These are phyloP conservation scores for Apophysomyces ossiformis DNA, from an alignment of 371 early-diverging fungal genomes.

Conservation along the genomic window DNA sequence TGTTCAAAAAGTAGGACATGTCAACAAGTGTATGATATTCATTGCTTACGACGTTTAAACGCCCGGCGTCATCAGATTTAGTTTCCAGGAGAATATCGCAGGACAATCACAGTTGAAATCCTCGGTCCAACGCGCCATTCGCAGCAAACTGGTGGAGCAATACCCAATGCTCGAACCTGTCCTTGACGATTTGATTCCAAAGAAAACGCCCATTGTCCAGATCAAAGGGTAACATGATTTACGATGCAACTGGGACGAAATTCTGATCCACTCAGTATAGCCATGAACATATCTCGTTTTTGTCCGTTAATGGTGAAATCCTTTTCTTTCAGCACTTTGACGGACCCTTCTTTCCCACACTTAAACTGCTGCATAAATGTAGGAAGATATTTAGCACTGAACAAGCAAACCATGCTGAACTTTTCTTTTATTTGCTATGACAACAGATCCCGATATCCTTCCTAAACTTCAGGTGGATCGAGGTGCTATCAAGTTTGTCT, in stretches of 20 bases:
- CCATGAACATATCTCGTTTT: conserved; percentile 85
- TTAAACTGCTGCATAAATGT: conserved; percentile 92
- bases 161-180: conserved; percentile 85
- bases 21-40: background rate
- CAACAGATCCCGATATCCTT: conserved; percentile 89
- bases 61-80: conserved; percentile 59
- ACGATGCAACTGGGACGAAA: background rate
- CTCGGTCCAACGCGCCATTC: conserved; percentile 89
- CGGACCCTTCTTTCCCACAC: conserved; percentile 88
- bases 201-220: conserved; percentile 83
- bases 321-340: conserved; percentile 95
- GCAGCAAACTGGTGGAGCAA: conserved; percentile 84
- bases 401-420: background rate
- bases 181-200: conserved; percentile 93
- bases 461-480: conserved; percentile 93
- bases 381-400: conserved; percentile 24
- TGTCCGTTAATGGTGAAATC: conserved; percentile 80
- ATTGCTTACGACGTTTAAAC: background rate
- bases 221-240: conserved; percentile 79
- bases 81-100: conserved; percentile 76
- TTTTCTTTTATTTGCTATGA: conserved; percentile 2
- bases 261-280: conserved; percentile 43
- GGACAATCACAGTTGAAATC: conserved; percentile 91
- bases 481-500: conserved; percentile 97
- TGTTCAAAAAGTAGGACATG: conserved; percentile 32